phyloP scores from a whole-genome alignment of 192 early-diverging fungal genomes.

The Linnemannia schmuckeri region DNA sequence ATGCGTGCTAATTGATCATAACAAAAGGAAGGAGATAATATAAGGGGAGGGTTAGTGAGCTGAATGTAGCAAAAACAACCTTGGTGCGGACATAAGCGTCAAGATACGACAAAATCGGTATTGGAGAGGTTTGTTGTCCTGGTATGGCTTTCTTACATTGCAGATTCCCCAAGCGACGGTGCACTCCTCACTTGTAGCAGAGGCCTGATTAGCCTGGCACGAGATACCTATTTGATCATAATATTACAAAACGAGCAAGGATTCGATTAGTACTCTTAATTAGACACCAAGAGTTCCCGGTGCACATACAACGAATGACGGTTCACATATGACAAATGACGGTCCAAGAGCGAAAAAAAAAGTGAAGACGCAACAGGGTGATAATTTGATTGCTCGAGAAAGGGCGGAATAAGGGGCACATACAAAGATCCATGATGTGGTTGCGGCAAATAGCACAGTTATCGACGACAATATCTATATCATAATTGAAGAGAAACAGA shows the following conservation, averaged over 20 bases:
- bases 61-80: conserved; percentile 15
- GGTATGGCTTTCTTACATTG: conserved; percentile 72
- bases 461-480: conserved; percentile 93
- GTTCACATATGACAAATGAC: no score
- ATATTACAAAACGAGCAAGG: not conserved
- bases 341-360: not conserved
- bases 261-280: not conserved
- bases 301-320: not conserved
- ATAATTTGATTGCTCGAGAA: not conserved
- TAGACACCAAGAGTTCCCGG: not conserved
- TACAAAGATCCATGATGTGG: conserved; percentile 99
- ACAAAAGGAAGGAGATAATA: not conserved
- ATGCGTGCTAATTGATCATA: conserved; percentile 81
- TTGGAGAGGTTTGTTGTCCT: not conserved
- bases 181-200: conserved; percentile 93
- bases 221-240: conserved; percentile 78
- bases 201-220: conserved; percentile 97
- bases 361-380: not conserved
- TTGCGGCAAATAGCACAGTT: conserved; percentile 99
- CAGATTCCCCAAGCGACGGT: conserved; percentile 97
- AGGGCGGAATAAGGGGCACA: conserved; percentile 15
- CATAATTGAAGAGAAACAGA: not conserved
- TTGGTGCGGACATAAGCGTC: not conserved
- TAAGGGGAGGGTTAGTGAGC: not conserved
- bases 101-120: not conserved